A percentile compares a stretch with the other conserved stretches of the same genome.
Conservation (phyloP, 1,139 yeast species). For the Yamadazyma aaseri region DNA sequence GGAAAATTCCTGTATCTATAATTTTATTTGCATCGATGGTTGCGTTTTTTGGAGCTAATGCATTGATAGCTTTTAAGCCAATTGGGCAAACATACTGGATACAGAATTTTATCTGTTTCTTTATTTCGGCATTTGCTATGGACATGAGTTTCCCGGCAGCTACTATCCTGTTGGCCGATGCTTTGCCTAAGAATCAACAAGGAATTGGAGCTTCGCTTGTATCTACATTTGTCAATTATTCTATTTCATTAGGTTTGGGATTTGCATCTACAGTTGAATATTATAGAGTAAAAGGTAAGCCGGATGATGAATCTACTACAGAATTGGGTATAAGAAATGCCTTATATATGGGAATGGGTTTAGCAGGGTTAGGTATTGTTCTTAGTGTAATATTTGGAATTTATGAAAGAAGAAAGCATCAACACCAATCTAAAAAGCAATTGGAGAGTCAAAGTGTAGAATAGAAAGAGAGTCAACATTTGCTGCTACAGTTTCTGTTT, state of each 20-base stretch:
- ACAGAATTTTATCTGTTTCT: constrained; percentile 46
- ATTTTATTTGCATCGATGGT: constrained; percentile 41
- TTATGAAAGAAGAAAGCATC: constrained; percentile 7
- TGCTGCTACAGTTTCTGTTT: too few species aligned
- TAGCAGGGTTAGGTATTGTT: constrained; percentile 46
- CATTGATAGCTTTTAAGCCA: constrained; percentile 14
- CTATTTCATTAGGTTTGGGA: constrained; percentile 63
- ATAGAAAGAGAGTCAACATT: too few species aligned
- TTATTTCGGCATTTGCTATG: constrained; percentile 59
- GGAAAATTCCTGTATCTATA: constrained; percentile 36
- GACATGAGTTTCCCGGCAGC: constrained; percentile 68
- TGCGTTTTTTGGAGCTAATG: constrained; percentile 14
- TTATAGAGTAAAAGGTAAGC: constrained; percentile 32
- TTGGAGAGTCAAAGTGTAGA: too few species aligned
- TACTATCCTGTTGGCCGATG: constrained; percentile 47
- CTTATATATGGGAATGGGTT: constrained; percentile 50
- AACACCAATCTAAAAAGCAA: too few species aligned
- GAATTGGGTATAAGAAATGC: constrained; percentile 44
- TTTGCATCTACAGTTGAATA: constrained; percentile 61
- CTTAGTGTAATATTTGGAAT: constrained; percentile 22
- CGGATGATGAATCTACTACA: constrained; percentile 22
- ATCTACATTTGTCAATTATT: constrained; percentile 59
- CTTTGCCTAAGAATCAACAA: constrained; percentile 54
- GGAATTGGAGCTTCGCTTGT: constrained; percentile 68
- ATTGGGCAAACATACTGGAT: constrained; percentile 17